Evolutionary conservation across 352 stramenopile genomes (phyloP).

Genomic region (Pythium dissotocum): DNA sequence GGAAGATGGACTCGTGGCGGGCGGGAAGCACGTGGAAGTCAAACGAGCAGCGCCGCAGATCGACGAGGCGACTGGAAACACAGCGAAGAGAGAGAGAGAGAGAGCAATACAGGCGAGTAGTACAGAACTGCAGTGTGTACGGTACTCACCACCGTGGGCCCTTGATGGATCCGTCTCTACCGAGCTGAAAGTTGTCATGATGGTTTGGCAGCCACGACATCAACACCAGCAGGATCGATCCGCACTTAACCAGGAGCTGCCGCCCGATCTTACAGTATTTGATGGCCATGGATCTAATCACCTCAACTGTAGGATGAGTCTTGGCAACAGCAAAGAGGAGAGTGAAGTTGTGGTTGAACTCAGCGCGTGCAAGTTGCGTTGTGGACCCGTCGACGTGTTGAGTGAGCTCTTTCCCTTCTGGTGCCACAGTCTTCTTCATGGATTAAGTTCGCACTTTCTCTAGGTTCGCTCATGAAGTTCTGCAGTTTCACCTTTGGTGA

Average conservation of each 20-base stretch:
- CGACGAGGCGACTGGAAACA: neutral
- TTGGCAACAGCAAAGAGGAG: neutral
- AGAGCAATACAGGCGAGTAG: neutral
- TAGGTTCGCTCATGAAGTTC: conserved; percentile 27
- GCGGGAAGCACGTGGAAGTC: neutral
- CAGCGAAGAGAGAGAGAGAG: too few relatives aligned
- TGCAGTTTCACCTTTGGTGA: conserved; percentile 8
- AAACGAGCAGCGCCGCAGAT: neutral
- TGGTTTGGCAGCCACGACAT: neutral
- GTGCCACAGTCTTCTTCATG: neutral
- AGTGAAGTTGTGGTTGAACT: neutral
- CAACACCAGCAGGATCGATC: neutral
- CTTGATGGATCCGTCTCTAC: neutral
- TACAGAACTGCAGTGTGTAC: neutral
- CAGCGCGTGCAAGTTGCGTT: neutral
- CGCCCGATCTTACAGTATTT: neutral
- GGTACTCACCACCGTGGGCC: too few relatives aligned
- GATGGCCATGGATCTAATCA: neutral
- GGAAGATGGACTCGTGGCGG: neutral
- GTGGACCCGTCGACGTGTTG: neutral
- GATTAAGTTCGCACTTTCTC: neutral
- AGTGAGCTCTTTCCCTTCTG: neutral
- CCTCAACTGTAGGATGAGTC: neutral
- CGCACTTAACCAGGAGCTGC: neutral
- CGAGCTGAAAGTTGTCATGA: neutral